Evolutionary conservation across 2,329 filamentous ascomycete species (phyloP).

Genomic region (Fusarium armeniacum): DNA sequence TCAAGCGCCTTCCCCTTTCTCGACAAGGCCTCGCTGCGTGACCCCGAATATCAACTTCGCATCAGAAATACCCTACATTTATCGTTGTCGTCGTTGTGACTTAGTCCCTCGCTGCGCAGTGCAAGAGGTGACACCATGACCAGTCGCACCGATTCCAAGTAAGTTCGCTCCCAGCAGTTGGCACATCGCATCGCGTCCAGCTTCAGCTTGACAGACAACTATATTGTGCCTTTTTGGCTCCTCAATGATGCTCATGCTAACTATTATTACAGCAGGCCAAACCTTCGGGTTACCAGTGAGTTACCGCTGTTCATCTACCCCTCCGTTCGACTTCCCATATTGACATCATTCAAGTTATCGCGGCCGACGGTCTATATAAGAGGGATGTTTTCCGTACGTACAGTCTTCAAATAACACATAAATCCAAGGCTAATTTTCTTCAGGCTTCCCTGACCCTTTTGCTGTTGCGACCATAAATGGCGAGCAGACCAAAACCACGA

Average conservation of each 20-base stretch:
- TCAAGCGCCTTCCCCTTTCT: slow-evolving; percentile 31
- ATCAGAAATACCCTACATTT: slow-evolving; percentile 29
- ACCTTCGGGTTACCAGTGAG: slow-evolving; percentile 93
- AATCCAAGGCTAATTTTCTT: slow-evolving; percentile 49
- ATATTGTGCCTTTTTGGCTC: slow-evolving; percentile 11
- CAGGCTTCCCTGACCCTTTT: slow-evolving; percentile 97
- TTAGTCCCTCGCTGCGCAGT: slow-evolving; percentile 49
- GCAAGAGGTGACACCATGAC: slow-evolving; percentile 52
- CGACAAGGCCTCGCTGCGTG: slow-evolving; percentile 40
- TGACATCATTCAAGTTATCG: slow-evolving; percentile 81
- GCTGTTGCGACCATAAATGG: slow-evolving; percentile 97
- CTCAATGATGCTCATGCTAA: slow-evolving; percentile 50
- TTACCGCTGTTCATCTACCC: slow-evolving; percentile 47
- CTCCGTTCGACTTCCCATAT: slow-evolving; percentile 47
- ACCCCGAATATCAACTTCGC: slow-evolving; percentile 15
- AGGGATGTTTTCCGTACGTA: slow-evolving; percentile 97
- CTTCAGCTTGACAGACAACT: slow-evolving; percentile 4
- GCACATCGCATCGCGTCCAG: slow-evolving; percentile 31
- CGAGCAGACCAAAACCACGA: slow-evolving; percentile 98
- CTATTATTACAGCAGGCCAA: slow-evolving; percentile 74
- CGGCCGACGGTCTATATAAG: slow-evolving; percentile 98
- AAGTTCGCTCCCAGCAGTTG: slow-evolving; percentile 42
- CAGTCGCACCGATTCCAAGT: slow-evolving; percentile 57
- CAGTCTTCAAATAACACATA: background rate
- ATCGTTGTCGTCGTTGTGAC: slow-evolving; percentile 44